Percentiles rank a stretch among this genome's conserved stretches.
These are phyloP conservation scores for Penicillium alfredii DNA, from an alignment of 495 filamentous ascomycete species.

Conservation along the genomic window DNA sequence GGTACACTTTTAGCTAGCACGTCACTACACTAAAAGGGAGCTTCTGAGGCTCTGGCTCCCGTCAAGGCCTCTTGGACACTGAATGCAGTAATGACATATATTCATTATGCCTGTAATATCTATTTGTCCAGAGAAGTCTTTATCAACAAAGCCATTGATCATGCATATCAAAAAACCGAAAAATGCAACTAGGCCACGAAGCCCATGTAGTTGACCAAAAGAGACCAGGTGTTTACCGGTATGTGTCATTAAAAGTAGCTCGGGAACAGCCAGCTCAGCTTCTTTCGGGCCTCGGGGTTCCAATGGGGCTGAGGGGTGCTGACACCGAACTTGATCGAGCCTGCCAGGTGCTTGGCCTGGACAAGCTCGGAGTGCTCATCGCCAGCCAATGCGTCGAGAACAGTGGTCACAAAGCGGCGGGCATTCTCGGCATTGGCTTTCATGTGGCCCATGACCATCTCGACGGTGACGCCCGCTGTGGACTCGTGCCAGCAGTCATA, in stretches of 20 bases:
- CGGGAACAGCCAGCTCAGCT: constrained; percentile 73
- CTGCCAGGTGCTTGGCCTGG: constrained; percentile 56
- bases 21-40: too few relatives aligned
- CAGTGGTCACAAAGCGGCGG: constrained; percentile 72
- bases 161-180: constrained; percentile 1
- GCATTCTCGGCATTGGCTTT: constrained; percentile 84
- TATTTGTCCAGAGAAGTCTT: too few relatives aligned
- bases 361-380: constrained; percentile 72
- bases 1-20: too few relatives aligned
- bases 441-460: constrained; percentile 98
- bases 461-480: constrained; percentile 77
- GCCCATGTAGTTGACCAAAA: too few relatives aligned
- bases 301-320: constrained; percentile 63
- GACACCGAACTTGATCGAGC: constrained; percentile 54
- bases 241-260: constrained; percentile 29
- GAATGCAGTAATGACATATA: neutral
- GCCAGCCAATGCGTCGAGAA: constrained; percentile 76
- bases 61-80: too few relatives aligned
- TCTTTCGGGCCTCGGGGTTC: constrained; percentile 57
- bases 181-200: too few relatives aligned
- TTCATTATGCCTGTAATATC: neutral
- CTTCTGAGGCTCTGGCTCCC: too few relatives aligned
- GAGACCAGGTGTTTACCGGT: neutral
- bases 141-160: neutral
- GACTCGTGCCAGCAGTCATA: constrained; percentile 92